Conservation (phyloP, 768 basidiomycete species). For the Calocybe cyanea region DNA sequence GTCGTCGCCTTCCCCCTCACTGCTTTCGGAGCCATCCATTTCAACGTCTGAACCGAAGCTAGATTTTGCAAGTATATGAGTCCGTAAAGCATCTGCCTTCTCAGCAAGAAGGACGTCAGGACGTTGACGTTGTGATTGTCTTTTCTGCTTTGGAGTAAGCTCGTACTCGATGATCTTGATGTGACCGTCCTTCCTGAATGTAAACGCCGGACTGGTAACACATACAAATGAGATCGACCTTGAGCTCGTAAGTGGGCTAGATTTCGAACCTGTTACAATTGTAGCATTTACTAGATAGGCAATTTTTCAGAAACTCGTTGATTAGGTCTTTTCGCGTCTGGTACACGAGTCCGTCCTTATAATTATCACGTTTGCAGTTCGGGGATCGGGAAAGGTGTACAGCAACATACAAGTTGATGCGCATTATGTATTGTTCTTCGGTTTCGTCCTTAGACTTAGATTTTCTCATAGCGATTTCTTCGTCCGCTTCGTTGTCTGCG, state of each 20-base stretch:
- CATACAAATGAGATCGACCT: constrained; percentile 6
- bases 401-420: constrained; percentile 64
- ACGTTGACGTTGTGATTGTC: constrained; percentile 52
- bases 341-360: constrained; percentile 87
- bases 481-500: constrained; percentile 33
- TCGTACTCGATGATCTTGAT: constrained; percentile 96
- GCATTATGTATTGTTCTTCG: constrained; percentile 53
- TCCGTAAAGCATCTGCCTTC: constrained; percentile 29
- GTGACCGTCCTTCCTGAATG: constrained; percentile 90
- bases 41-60: constrained; percentile 45
- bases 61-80: constrained; percentile 20
- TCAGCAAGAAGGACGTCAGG: constrained; percentile 71
- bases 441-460: constrained; percentile 51
- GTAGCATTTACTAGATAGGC: constrained; percentile 70
- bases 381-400: constrained; percentile 47
- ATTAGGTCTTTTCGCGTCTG: constrained; percentile 83
- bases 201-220: constrained; percentile 62
- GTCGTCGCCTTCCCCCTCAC: constrained; percentile 42
- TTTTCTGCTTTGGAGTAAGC: constrained; percentile 75
- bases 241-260: constrained; percentile 1
- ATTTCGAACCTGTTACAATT: constrained; percentile 84
- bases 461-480: constrained; percentile 22
- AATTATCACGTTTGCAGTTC: constrained; percentile 68
- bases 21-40: constrained; percentile 45
- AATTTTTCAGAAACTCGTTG: constrained; percentile 70